A percentile compares a stretch with the other conserved stretches of the same genome.
Evolutionary conservation across 306 rosid genomes (phyloP).

Genomic region (Pyrus communis): DNA sequence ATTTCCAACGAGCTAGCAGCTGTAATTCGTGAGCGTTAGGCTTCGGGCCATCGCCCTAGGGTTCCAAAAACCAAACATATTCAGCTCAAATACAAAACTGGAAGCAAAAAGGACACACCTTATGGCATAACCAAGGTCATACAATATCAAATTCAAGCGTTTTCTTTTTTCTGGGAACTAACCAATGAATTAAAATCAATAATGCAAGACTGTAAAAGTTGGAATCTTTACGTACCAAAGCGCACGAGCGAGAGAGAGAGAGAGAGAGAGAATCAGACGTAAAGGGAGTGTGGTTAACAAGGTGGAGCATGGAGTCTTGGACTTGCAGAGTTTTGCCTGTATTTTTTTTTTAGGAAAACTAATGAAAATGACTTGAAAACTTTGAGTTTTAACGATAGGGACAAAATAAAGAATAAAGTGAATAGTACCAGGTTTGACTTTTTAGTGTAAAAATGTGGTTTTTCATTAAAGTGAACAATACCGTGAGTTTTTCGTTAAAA

Average conservation of each 20-base stretch:
- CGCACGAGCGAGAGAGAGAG: too few species aligned
- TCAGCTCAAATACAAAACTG: not conserved
- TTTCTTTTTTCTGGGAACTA: not conserved
- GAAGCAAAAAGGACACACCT: not conserved
- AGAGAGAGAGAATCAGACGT: not conserved
- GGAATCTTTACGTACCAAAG: not conserved
- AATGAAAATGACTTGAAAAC: too few species aligned
- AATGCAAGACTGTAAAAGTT: not conserved
- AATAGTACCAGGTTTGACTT: too few species aligned
- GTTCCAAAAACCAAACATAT: not conserved
- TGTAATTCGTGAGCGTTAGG: not conserved
- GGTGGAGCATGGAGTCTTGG: not conserved
- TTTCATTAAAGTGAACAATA: too few species aligned
- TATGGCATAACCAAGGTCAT: not conserved
- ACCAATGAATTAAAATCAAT: not conserved
- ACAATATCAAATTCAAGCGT: not conserved
- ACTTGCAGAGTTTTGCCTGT: not conserved
- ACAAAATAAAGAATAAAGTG: too few species aligned
- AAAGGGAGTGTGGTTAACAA: not conserved
- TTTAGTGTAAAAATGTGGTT: too few species aligned
- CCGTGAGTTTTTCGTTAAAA: too few species aligned
- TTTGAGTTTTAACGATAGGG: too few species aligned
- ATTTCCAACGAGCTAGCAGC: not conserved
- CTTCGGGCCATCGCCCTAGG: not conserved
- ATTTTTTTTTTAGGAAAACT: too few species aligned